A percentile compares a stretch with the other conserved stretches of the same genome.
These are phyloP conservation scores for Clonostachys byssicola DNA, from an alignment of 2,329 filamentous ascomycete genomes.

Conservation along the genomic window DNA sequence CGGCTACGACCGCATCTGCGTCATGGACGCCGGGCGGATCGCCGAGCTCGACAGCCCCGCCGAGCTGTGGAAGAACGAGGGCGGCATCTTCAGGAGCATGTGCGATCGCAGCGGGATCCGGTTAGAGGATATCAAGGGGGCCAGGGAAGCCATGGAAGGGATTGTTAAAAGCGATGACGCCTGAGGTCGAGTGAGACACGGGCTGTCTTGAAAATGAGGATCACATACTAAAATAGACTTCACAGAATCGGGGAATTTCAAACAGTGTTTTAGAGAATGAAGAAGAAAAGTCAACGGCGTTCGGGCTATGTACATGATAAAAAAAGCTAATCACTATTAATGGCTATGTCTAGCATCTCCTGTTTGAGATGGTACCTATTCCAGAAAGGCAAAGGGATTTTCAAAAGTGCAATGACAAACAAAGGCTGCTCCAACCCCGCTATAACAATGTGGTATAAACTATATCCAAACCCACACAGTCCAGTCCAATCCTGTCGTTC, in stretches of 20 bases:
- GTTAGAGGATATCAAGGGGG: conserved; percentile 45
- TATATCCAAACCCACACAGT: no score
- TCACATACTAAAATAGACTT: neutral
- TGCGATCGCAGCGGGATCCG: conserved; percentile 81
- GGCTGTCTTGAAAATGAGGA: conserved; percentile 4
- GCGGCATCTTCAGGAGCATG: conserved; percentile 84
- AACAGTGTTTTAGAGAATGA: conserved; percentile 5
- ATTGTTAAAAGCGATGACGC: neutral
- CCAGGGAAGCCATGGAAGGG: conserved; percentile 26
- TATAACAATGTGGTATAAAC: no score
- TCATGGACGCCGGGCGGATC: conserved; percentile 88
- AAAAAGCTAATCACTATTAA: neutral
- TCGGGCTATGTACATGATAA: neutral
- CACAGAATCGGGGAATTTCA: neutral
- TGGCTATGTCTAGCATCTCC: no score
- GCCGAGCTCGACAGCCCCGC: conserved; percentile 80
- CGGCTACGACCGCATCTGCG: conserved; percentile 90
- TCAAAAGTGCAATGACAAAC: no score
- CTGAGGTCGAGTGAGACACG: conserved; percentile 1
- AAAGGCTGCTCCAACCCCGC: no score
- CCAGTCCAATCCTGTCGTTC: no score
- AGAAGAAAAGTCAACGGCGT: neutral
- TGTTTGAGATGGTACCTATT: no score
- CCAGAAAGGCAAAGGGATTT: no score
- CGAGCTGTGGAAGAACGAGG: conserved; percentile 62